Evolutionary conservation across 2,329 filamentous ascomycete species (phyloP).

Genomic region (Dothideomycetes sp.): DNA sequence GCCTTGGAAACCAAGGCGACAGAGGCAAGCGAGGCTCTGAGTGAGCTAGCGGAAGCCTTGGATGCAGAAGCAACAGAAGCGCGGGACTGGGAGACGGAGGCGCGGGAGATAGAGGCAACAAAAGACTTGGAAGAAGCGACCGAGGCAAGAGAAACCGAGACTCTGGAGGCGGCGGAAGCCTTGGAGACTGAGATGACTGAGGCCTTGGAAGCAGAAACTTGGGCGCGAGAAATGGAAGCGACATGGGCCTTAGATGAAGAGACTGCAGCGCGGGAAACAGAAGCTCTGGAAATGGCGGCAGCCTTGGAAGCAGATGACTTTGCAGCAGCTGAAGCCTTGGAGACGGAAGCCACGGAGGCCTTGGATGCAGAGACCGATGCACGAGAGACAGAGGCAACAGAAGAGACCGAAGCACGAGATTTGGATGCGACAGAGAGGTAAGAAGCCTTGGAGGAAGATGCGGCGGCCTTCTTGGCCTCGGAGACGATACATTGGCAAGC

Average conservation of each 20-base stretch:
- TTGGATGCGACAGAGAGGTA: background rate
- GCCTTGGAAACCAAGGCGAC: slow-evolving; percentile 1
- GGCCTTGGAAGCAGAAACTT: background rate
- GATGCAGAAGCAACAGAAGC: no score
- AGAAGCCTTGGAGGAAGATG: background rate
- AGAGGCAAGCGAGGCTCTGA: background rate
- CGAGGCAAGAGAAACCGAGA: slow-evolving; percentile 1
- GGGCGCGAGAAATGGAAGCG: background rate
- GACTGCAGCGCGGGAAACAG: slow-evolving; percentile 1
- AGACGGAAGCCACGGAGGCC: slow-evolving; percentile 9
- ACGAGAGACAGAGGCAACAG: background rate
- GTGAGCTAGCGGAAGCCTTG: background rate
- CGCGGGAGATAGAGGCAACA: background rate
- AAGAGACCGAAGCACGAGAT: background rate
- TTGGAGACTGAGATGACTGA: slow-evolving; percentile 2
- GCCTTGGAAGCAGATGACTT: slow-evolving; percentile 2
- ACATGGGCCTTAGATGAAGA: slow-evolving; percentile 9
- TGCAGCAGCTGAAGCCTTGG: slow-evolving; percentile 2
- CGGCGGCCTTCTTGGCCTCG: slow-evolving; percentile 6
- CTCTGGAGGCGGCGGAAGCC: slow-evolving; percentile 1
- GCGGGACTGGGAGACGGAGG: slow-evolving; percentile 1
- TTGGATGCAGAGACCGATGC: slow-evolving; percentile 4
- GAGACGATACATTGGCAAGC: slow-evolving; percentile 13
- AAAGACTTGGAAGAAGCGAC: background rate
- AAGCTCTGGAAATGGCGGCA: background rate